These are phyloP conservation scores for Blepharisma stoltei DNA, from an alignment of 73 alveolate genomes.

Conservation along the genomic window DNA sequence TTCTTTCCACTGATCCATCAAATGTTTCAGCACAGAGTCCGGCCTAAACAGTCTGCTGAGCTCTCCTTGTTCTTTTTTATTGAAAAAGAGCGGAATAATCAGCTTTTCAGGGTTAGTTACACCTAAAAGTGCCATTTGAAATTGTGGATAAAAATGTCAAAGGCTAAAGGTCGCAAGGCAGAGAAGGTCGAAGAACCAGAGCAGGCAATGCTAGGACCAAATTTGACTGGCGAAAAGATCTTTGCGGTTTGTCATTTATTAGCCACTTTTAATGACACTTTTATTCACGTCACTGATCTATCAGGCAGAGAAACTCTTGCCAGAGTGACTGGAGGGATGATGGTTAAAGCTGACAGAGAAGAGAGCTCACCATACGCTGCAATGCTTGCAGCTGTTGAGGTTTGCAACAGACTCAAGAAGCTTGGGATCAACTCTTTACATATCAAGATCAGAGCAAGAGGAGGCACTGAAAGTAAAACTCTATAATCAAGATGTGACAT, in stretches of 20 bases:
- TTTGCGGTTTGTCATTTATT: constrained; percentile 32
- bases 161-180: constrained; percentile 25
- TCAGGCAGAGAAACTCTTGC: constrained; percentile 98
- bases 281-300: constrained; percentile 98
- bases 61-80: constrained; percentile 1
- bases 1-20: constrained; percentile 13
- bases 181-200: constrained; percentile 31
- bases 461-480: constrained; percentile 92
- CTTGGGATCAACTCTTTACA: constrained; percentile 97
- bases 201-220: constrained; percentile 25
- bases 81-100: constrained; percentile 21
- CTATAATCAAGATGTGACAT: no score
- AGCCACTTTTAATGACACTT: constrained; percentile 94
- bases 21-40: not conserved
- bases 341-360: constrained; percentile 98
- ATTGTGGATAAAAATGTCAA: constrained; percentile 27
- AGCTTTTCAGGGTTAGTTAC: constrained; percentile 29
- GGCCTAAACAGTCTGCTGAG: constrained; percentile 2
- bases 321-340: constrained; percentile 99
- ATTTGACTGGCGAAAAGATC: constrained; percentile 24
- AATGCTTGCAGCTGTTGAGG: constrained; percentile 99
- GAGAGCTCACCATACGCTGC: constrained; percentile 99
- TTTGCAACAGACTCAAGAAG: constrained; percentile 82
- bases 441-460: constrained; percentile 97
- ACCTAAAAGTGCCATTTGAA: constrained; percentile 27